Evolutionary conservation across 139 green algal species (phyloP).

Genomic region (Gonium pectorale): DNA sequence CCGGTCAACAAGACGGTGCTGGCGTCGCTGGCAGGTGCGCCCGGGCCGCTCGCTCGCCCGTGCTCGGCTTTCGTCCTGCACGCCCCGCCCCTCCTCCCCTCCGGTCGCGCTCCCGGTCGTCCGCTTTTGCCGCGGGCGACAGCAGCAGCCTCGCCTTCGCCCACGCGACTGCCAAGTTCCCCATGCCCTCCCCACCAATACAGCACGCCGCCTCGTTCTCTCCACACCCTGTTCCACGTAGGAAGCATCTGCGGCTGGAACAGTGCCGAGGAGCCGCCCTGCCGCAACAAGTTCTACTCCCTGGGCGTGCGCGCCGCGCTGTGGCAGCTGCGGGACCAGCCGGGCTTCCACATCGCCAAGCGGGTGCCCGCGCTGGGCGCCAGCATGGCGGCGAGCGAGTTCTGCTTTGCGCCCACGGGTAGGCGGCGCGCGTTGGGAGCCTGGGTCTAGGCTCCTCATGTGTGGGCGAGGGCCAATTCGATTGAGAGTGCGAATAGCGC

Average conservation of each 20-base stretch:
- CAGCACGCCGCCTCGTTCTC: too few species aligned
- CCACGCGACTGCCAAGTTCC: too few species aligned
- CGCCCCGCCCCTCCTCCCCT: too few species aligned
- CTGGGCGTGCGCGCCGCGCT: constrained; percentile 31
- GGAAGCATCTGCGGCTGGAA: constrained; percentile 33
- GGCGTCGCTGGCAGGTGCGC: constrained; percentile 20
- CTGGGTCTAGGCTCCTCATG: too few species aligned
- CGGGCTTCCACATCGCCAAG: constrained; percentile 40
- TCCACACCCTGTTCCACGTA: neutral
- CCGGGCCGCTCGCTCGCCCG: too few species aligned
- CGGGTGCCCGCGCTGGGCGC: constrained; percentile 1
- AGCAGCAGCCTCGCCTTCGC: too few species aligned
- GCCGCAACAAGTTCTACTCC: constrained; percentile 15
- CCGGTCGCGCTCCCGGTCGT: too few species aligned
- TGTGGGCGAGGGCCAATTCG: too few species aligned
- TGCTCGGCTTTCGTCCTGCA: too few species aligned
- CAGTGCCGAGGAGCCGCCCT: constrained; percentile 29
- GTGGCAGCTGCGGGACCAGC: constrained; percentile 24
- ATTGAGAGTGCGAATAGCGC: too few species aligned
- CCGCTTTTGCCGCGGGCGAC: too few species aligned
- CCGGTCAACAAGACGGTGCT: constrained; percentile 5
- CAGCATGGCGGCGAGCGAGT: constrained; percentile 39
- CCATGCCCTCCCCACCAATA: too few species aligned
- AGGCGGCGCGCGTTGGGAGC: neutral
- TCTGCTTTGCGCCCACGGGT: constrained; percentile 40